phyloP scores from a whole-genome alignment of 441 rosid genomes.

The Brassica balearica region DNA sequence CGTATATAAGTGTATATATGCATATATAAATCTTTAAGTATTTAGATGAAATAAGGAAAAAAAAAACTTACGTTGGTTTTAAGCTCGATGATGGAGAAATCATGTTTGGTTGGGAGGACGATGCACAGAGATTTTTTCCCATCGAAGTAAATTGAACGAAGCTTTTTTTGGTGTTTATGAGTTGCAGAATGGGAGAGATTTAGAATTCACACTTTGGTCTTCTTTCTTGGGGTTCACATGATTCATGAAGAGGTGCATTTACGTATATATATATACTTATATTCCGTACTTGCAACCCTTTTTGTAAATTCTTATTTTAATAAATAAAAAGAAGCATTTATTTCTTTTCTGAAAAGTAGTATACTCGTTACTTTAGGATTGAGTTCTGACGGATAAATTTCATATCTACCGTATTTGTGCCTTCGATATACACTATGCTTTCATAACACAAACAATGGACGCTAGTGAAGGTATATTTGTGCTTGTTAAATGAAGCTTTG shows the following conservation, averaged over 20 bases:
- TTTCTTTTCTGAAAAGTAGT: neutral
- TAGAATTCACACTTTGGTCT: constrained; percentile 13
- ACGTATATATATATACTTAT: neutral
- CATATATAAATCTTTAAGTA: neutral
- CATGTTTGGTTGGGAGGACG: constrained; percentile 34
- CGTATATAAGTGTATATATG: neutral
- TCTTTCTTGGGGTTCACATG: constrained; percentile 21
- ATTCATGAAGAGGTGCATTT: constrained; percentile 18
- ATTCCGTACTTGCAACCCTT: constrained; percentile 1
- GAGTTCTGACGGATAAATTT: neutral
- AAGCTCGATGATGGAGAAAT: constrained; percentile 36
- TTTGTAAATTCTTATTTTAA: neutral
- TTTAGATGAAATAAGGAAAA: neutral
- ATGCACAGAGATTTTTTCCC: constrained; percentile 19
- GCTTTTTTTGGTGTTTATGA: neutral
- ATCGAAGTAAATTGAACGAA: constrained; percentile 19
- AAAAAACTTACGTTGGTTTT: constrained; percentile 35
- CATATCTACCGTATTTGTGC: neutral
- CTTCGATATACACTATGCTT: neutral
- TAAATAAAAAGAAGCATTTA: neutral
- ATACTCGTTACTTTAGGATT: neutral
- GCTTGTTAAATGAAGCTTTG: neutral
- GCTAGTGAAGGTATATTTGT: neutral
- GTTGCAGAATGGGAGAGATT: constrained; percentile 20
- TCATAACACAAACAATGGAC: neutral